Conservation (phyloP, 495 filamentous ascomycete genomes). For the Hypoxylon cercidicola region DNA sequence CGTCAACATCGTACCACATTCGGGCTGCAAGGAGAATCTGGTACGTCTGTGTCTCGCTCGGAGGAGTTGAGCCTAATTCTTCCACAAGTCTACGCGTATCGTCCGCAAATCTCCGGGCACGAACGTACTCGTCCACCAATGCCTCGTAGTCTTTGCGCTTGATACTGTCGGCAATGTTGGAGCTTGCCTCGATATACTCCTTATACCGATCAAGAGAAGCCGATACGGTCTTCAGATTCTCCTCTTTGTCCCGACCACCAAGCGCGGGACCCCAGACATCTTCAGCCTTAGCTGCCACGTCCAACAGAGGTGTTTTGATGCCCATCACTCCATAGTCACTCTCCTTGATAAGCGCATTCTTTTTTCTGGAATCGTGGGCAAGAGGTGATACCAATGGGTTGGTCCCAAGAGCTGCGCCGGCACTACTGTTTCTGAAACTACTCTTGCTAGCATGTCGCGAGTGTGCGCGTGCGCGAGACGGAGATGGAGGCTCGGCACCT, state of each 20-base stretch:
- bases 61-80: constrained; percentile 62
- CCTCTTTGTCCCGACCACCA: constrained; percentile 91
- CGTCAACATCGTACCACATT: constrained; percentile 93
- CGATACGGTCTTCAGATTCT: constrained; percentile 78
- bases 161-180: constrained; percentile 82
- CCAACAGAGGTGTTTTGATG: constrained; percentile 85
- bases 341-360: constrained; percentile 92
- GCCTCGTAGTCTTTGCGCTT: constrained; percentile 88
- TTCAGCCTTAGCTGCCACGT: constrained; percentile 91
- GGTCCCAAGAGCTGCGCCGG: constrained; percentile 44
- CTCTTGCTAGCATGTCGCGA: constrained; percentile 71
- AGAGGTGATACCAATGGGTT: constrained; percentile 49
- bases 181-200: constrained; percentile 81
- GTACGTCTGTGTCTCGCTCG: constrained; percentile 77
- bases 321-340: constrained; percentile 93
- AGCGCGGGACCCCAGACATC: constrained; percentile 97
- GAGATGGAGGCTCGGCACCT: constrained; percentile 70
- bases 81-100: constrained; percentile 72
- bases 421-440: constrained; percentile 70
- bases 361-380: constrained; percentile 66
- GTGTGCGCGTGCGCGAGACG: constrained; percentile 58
- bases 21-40: constrained; percentile 86
- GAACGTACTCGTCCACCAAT: constrained; percentile 84
- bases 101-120: constrained; percentile 77
- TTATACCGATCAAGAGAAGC: constrained; percentile 78